Conservation (phyloP, 2,329 filamentous ascomycete genomes). For the Fonsecaea monophora region DNA sequence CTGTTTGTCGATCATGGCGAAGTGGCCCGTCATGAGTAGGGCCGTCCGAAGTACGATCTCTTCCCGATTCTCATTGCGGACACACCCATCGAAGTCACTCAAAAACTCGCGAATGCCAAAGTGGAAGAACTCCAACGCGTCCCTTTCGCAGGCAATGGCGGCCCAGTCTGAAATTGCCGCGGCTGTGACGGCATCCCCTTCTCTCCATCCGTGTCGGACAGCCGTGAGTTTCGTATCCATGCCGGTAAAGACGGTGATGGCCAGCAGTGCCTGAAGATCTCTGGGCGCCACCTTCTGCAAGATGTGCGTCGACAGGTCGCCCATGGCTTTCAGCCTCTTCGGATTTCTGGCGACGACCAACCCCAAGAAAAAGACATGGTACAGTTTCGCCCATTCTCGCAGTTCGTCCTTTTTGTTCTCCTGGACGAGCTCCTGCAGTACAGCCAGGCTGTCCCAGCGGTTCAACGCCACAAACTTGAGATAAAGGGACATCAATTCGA, state of each 20-base stretch:
- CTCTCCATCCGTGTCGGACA: neutral
- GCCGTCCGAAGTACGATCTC: neutral
- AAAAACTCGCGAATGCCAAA: neutral
- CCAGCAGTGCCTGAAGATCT: constrained; percentile 31
- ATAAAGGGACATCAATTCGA: neutral
- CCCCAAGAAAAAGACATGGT: constrained; percentile 1
- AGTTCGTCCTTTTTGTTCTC: neutral
- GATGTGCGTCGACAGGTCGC: constrained; percentile 33
- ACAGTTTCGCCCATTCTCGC: neutral
- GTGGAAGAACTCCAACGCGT: neutral
- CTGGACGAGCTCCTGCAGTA: neutral
- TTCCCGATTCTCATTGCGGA: neutral
- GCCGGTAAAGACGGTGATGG: neutral
- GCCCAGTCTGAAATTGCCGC: neutral
- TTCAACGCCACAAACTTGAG: neutral
- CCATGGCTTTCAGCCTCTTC: constrained; percentile 35
- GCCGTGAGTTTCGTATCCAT: neutral
- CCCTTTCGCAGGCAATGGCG: neutral
- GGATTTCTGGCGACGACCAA: constrained; percentile 35
- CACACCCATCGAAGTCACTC: neutral
- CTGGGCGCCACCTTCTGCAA: constrained; percentile 31
- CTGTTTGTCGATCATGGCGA: neutral
- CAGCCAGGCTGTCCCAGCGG: neutral
- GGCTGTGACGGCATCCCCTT: neutral
- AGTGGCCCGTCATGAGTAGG: neutral